Evolutionary conservation across 371 early-diverging fungal genomes (phyloP).

Genomic region (Amoeboaphelidium protococcarum): DNA sequence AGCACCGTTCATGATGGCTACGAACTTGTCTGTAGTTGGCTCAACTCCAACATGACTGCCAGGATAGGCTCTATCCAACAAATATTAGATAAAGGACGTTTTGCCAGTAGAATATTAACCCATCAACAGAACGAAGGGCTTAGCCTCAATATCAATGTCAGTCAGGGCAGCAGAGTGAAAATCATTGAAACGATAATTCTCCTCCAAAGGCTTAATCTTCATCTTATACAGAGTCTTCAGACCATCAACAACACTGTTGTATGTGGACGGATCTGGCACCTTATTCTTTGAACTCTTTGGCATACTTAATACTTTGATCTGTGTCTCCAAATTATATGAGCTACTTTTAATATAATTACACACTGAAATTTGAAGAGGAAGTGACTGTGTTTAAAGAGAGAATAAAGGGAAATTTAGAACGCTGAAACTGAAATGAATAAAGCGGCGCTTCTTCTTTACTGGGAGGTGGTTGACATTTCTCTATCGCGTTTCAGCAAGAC

Average conservation of each 20-base stretch:
- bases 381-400: no score
- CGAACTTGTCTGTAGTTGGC: constrained; percentile 61
- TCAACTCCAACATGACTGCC: constrained; percentile 63
- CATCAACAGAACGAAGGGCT: constrained; percentile 51
- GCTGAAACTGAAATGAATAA: no score
- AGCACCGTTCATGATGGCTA: constrained; percentile 47
- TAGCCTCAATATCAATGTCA: constrained; percentile 49
- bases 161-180: constrained; percentile 49
- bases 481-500: no score
- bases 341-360: no score
- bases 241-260: constrained; percentile 25
- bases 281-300: no score
- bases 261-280: constrained; percentile 5
- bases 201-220: constrained; percentile 42
- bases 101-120: constrained; percentile 47
- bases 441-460: no score
- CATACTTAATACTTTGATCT: no score
- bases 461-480: no score
- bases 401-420: no score
- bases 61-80: constrained; percentile 51
- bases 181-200: constrained; percentile 42
- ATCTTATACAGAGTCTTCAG: constrained; percentile 33
- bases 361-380: no score
- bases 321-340: no score
- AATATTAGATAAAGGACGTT: constrained; percentile 25